Evolutionary conservation across 495 filamentous ascomycete genomes (phyloP).

Genomic region (Mycothermus thermophilus): DNA sequence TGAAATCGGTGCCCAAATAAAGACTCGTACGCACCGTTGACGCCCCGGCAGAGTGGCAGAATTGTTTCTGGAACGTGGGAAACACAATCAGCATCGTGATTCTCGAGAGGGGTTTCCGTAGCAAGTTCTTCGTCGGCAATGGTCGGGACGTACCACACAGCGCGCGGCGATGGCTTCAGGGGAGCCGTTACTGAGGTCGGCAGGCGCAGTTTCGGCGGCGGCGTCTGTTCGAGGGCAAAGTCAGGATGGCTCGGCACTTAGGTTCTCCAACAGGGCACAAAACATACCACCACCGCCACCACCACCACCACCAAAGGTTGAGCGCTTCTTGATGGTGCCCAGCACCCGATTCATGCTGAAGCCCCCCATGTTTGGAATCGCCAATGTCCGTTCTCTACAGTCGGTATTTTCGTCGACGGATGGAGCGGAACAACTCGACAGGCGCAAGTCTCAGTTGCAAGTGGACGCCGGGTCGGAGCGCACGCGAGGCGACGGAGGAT

Average conservation of each 20-base stretch:
- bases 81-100: conserved; percentile 5
- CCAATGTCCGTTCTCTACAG: not conserved
- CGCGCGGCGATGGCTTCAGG: conserved; percentile 45
- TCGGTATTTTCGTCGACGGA: not conserved
- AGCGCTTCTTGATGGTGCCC: conserved; percentile 35
- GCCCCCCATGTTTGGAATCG: conserved; percentile 29
- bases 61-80: conserved; percentile 38
- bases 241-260: too few species aligned
- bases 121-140: not conserved
- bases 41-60: conserved; percentile 64
- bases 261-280: too few species aligned
- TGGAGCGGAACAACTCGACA: too few species aligned
- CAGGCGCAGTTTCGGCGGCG: conserved; percentile 12
- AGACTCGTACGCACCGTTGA: conserved; percentile 49
- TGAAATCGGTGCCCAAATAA: too few species aligned
- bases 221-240: conserved; percentile 4
- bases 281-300: too few species aligned
- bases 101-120: not conserved
- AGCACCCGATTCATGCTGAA: conserved; percentile 43
- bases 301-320: conserved; percentile 18
- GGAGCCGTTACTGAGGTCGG: too few species aligned
- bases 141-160: conserved; percentile 31
- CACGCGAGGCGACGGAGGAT: not conserved
- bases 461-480: too few species aligned
- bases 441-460: too few species aligned